A percentile compares a stretch with the other conserved stretches of the same genome.
phyloP scores from a whole-genome alignment of 176 grass and related monocot species.

The Phragmites australis region DNA sequence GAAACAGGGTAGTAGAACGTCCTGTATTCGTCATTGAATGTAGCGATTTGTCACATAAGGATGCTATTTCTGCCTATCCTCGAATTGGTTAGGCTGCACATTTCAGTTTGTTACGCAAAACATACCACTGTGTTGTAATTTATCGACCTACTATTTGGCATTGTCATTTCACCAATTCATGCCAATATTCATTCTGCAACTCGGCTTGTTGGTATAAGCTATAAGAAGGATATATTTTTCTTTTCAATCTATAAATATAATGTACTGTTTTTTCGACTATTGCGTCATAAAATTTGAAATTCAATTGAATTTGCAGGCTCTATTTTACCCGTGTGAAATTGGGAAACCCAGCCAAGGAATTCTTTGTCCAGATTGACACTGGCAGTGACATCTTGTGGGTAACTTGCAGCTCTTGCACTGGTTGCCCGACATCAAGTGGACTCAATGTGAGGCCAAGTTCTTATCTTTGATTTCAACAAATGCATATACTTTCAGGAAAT shows the following conservation, averaged over 20 bases:
- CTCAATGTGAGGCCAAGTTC: conserved; percentile 67
- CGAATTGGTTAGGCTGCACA: neutral
- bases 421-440: conserved; percentile 90
- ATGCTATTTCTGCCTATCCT: conserved; percentile 1
- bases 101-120: conserved; percentile 2
- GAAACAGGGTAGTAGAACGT: neutral
- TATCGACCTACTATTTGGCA: neutral
- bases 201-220: conserved; percentile 9
- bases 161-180: conserved; percentile 19
- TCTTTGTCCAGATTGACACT: conserved; percentile 96
- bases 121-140: conserved; percentile 14
- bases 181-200: conserved; percentile 12
- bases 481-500: neutral
- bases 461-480: conserved; percentile 16
- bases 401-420: conserved; percentile 70
- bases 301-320: conserved; percentile 63
- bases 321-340: conserved; percentile 91
- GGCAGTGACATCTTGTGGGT: conserved; percentile 98
- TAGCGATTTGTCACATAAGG: neutral
- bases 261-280: neutral
- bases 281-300: conserved; percentile 39
- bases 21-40: neutral
- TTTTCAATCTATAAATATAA: neutral
- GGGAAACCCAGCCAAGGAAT: conserved; percentile 84
- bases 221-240: neutral